Evolutionary conservation across 225 moss, liverwort and hornwort species (phyloP), one percentile per base, ranked within the genome.

Genomic region (Pseudisothecium myosuroides): DNA sequence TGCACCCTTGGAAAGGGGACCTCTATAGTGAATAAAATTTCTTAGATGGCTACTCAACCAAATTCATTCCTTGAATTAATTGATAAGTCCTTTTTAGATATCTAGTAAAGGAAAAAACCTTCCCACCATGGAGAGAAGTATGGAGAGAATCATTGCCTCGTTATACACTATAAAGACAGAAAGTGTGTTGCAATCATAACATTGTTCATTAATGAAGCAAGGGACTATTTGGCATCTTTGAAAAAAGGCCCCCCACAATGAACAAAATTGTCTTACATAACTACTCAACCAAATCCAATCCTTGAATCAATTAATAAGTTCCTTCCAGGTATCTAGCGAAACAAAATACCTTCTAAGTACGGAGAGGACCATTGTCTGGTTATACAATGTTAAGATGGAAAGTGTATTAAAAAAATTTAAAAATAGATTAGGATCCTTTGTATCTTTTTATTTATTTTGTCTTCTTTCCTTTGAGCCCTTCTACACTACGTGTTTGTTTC

Each of bases 391-490:
- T n/a, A 37, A 19, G 66, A 20, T 20, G 67, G 37, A 37, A 67
- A 37, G 67, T 67, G 37, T 37, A 6, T 9, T 49, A 11, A n/a
- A n/a, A n/a, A n/a, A n/a, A n/a, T n/a, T n/a, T n/a, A 19, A 74
- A 47, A 47, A 49, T 74, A 18, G 7, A 11, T 0, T 3, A 17
- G 0, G 29, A 1, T 29, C 18, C 17, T 11, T 74, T 31, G 6
- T 49, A 11, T 49, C 11, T 74, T 74, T 1, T 17, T 18, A n/a
- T 47, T 11, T 47, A 2, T 18, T 73, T 18, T 47, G 4, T 74
- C 7, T 1, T 4, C 19, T 47, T 11, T 74, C 3, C 2, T 47
- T 49, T 6, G 0, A 1, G 1, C 3, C 29, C 2, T 17, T 19
- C 11, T 47, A 2, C 45, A 5, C 28, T 16, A 16, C 3, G 18